These are phyloP conservation scores for Atkinsonella texensis DNA, from an alignment of 2,329 filamentous ascomycete genomes.

Conservation along the genomic window DNA sequence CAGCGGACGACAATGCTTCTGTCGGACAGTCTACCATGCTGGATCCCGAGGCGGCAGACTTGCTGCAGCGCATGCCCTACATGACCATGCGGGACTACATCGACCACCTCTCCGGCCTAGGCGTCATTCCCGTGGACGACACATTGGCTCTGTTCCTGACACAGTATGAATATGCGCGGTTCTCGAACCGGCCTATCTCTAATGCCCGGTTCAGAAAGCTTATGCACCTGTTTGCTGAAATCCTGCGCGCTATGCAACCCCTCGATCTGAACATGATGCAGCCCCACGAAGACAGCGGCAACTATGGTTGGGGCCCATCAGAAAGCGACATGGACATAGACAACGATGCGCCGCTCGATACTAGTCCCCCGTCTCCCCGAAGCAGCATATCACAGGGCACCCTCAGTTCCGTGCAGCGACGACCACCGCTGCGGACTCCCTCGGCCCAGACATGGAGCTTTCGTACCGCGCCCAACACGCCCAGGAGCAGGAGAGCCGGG, in stretches of 20 bases:
- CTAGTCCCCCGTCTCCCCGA: conserved; percentile 28
- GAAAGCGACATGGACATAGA: conserved; percentile 29
- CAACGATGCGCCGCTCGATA: conserved; percentile 31
- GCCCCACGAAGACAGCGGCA: neutral
- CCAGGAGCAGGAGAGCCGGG: conserved; percentile 29
- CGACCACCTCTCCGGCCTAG: conserved; percentile 53
- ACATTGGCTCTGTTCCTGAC: conserved; percentile 53
- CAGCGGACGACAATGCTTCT: neutral
- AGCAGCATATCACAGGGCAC: conserved; percentile 21
- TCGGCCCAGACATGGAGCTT: conserved; percentile 34
- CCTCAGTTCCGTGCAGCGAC: conserved; percentile 18
- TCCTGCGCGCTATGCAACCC: conserved; percentile 64
- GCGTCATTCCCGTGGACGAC: conserved; percentile 38
- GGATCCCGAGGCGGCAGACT: conserved; percentile 54
- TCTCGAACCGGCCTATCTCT: conserved; percentile 57
- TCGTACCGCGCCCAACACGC: conserved; percentile 42
- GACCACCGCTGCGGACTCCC: conserved; percentile 21
- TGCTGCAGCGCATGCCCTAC: conserved; percentile 57
- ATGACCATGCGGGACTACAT: conserved; percentile 77
- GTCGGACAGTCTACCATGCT: conserved; percentile 27
- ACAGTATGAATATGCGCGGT: conserved; percentile 75
- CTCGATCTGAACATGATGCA: conserved; percentile 31
- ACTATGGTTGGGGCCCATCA: conserved; percentile 13
- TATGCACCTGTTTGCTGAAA: conserved; percentile 74
- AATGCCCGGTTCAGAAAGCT: conserved; percentile 62